Evolutionary conservation across 441 rosid species (phyloP), one percentile per base, ranked within the genome.

Genomic region (Bocquillonia castaneifolia): DNA sequence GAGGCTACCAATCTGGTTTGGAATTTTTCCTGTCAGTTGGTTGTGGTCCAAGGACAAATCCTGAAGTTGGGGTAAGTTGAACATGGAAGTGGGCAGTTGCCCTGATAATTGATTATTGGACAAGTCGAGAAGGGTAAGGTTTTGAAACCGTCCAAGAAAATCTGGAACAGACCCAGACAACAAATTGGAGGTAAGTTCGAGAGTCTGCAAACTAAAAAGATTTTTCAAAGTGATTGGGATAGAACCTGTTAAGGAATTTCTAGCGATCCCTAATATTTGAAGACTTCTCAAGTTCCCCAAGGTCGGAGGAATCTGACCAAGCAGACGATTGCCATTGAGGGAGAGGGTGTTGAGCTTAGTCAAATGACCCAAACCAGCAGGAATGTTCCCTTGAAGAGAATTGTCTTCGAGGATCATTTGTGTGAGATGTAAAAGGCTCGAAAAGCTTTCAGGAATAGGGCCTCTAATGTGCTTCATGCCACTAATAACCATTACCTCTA

Each of bases 381-480:
- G 99, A 62, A 93, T 67, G 76, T 15, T 76, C 28, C 97, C 99
- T 66, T 72, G 71, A 42, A 93, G 88, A 55, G 96, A 76, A 72
- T 91, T 89, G 63, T 86, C 88, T 40, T 93, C 97, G 0, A 93
- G 81, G 63, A 88, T 84, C 64, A 93, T 65, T 55, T 86, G 89
- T 0, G 77, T 63, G 25, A 93, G 92, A 54, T 64, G 72, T 36
- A 74, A 74, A 20, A 91, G 70, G 39, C 68, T 80, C 17, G 86
- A 80, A 78, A 93, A 69, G 79, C 72, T 80, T 15, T 69, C 84
- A 5, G 99, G 97, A 70, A 93, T 82, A 10, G 91, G 77, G 58
- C 99, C 99, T 52, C 82, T n/a, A 72, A 93, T 86, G 53, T 77
- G 82, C 70, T 91, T 91, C 91, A 84, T 84, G 15, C 97, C 93